These are phyloP conservation scores for Huntiella moniliformis DNA, from an alignment of 2,329 filamentous ascomycete species.

Conservation along the genomic window DNA sequence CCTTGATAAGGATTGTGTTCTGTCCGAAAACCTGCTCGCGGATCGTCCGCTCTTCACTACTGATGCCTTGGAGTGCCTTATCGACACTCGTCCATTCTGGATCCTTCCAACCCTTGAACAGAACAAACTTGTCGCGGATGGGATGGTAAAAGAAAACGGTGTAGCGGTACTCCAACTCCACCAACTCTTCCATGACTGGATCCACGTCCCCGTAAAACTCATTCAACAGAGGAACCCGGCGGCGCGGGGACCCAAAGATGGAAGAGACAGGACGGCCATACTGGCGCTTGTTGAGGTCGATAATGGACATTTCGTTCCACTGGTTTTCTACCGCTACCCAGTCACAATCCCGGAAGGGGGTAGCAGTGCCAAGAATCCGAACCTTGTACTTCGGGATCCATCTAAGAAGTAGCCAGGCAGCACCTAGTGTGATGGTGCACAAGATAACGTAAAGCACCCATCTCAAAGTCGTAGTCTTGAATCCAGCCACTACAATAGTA, in stretches of 20 bases:
- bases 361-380: constrained; percentile 48
- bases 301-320: constrained; percentile 80
- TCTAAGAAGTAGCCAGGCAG: constrained; percentile 68
- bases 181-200: constrained; percentile 55
- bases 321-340: constrained; percentile 97
- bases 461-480: constrained; percentile 56
- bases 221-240: constrained; percentile 22
- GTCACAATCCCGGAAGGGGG: constrained; percentile 52
- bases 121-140: constrained; percentile 67
- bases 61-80: constrained; percentile 58
- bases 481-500: constrained; percentile 83
- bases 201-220: constrained; percentile 45
- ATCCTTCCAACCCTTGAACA: constrained; percentile 86
- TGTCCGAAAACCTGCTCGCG: constrained; percentile 74
- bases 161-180: constrained; percentile 79
- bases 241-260: constrained; percentile 45
- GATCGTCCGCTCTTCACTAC: constrained; percentile 69
- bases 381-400: constrained; percentile 87
- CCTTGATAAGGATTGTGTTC: constrained; percentile 82
- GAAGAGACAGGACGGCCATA: constrained; percentile 39
- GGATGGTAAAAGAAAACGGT: constrained; percentile 87
- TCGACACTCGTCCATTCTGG: constrained; percentile 68
- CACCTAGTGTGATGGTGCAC: constrained; percentile 53
- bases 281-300: constrained; percentile 38
- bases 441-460: constrained; percentile 49